These are phyloP conservation scores for Russula ochroleuca DNA, from an alignment of 768 basidiomycete genomes.

Conservation along the genomic window DNA sequence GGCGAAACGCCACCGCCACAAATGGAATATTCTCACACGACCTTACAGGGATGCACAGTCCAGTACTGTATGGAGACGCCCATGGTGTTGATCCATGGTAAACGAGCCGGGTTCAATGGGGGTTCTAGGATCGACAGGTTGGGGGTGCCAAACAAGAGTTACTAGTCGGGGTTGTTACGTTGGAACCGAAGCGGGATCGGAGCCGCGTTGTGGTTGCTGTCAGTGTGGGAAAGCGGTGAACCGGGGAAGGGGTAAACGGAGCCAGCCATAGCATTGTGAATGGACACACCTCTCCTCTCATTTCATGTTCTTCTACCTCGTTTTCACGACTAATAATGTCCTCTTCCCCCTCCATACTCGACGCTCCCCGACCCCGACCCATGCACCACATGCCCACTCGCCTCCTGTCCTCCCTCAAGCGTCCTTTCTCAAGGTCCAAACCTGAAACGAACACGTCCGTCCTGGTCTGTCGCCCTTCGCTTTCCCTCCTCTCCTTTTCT, in stretches of 20 bases:
- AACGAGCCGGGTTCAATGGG: not conserved
- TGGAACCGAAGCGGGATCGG: not conserved
- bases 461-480: not conserved
- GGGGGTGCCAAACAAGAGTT: not conserved
- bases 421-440: constrained; percentile 17
- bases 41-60: too few species aligned
- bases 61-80: not conserved
- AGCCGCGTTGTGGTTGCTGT: not conserved
- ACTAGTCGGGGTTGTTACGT: not conserved
- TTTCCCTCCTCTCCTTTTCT: not conserved
- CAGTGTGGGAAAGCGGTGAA: not conserved
- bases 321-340: constrained; percentile 1
- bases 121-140: not conserved
- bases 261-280: not conserved
- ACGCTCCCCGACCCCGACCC: constrained; percentile 1
- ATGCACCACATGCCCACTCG: constrained; percentile 9
- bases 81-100: not conserved
- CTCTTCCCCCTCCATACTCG: not conserved
- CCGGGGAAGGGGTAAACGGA: too few species aligned
- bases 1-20: too few species aligned
- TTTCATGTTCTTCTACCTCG: not conserved
- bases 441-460: constrained; percentile 1
- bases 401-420: constrained; percentile 17
- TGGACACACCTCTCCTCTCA: not conserved
- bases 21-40: too few species aligned